Evolutionary conservation across 2,329 filamentous ascomycete species (phyloP), one percentile per base, ranked within the genome.

Genomic region (Cladophialophora bantiana): DNA sequence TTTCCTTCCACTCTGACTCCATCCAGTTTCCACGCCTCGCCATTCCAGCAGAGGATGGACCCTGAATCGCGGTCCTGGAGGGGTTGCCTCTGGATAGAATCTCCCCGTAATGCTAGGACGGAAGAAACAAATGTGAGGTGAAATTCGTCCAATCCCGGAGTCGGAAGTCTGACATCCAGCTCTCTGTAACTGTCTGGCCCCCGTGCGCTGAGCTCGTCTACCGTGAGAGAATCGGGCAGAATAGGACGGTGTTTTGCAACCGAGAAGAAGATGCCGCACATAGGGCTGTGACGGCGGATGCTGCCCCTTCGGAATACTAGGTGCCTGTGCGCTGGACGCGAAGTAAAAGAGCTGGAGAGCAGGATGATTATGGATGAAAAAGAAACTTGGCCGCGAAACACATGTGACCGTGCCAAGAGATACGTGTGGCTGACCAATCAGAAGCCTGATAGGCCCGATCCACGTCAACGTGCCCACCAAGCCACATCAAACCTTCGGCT

Each of bases 21-120:
- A 7, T 78, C 79, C 58, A 96, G 84, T 65, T 86, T 89, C 95
- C 95, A 99, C 0, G 93, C 94, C 77, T 99, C 95, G 52, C 95
- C 95, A 75, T 99, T 99, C 95, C 95, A 99, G 83, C 94, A 97
- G 1, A 99, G 83, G 0, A 92, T 82, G 0, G 90, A 92, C 3
- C 84, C 83, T 0, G 84, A 84, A 0, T 73, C 69, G 2, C 75
- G 42, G 70, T 90, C 86, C 50, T 85, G 77, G 3, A 96, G 85
- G 1, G 95, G 95, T 77, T 98, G 95, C 38, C 80, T 76, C 6
- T 89, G 87, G 58, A 95, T 76, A 68, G 86, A 82, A 58, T 88
- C 85, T 32, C 94, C 94, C 73, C 95, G 88, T n/a, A 99, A 83
- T 3, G 93, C 89, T n/a, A 98, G 86, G 0, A 99, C 94, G 0